A percentile compares a stretch with the other conserved stretches of the same genome.
Conservation (phyloP, 805 yeast genomes). For the Pichia nakasei region DNA sequence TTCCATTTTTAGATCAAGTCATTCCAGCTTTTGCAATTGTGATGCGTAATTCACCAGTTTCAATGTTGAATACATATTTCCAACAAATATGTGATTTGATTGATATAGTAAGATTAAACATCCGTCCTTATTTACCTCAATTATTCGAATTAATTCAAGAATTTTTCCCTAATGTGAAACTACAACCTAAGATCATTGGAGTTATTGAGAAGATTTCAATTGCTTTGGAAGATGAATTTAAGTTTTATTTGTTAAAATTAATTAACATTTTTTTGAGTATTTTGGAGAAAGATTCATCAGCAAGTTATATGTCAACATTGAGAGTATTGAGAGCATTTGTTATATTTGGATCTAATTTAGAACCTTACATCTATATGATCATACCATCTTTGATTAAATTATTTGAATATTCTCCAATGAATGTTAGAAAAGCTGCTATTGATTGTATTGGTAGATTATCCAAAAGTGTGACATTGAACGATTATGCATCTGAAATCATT, state of each 20-base stretch:
- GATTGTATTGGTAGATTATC: slow-evolving; percentile 78
- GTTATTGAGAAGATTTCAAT: slow-evolving; percentile 77
- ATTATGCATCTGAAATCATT: slow-evolving; percentile 83
- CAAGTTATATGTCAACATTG: slow-evolving; percentile 50
- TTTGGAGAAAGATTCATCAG: slow-evolving; percentile 62
- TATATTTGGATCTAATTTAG: slow-evolving; percentile 78
- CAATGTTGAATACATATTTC: slow-evolving; percentile 79
- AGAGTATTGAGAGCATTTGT: slow-evolving; percentile 78
- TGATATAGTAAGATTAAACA: slow-evolving; percentile 79
- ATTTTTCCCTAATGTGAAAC: slow-evolving; percentile 50
- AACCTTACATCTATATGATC: slow-evolving; percentile 78
- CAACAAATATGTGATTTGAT: slow-evolving; percentile 79
- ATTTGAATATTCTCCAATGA: slow-evolving; percentile 62
- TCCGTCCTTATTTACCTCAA: slow-evolving; percentile 70
- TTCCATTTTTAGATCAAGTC: slow-evolving; percentile 78
- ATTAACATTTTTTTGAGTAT: slow-evolving; percentile 69
- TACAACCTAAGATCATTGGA: slow-evolving; percentile 72
- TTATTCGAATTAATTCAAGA: slow-evolving; percentile 70
- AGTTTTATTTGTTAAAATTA: slow-evolving; percentile 67
- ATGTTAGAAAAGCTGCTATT: slow-evolving; percentile 64
- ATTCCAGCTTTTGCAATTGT: slow-evolving; percentile 82
- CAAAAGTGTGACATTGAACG: slow-evolving; percentile 61
- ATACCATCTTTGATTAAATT: slow-evolving; percentile 79
- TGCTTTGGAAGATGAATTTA: slow-evolving; percentile 89
- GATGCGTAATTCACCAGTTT: slow-evolving; percentile 71